Conservation (phyloP, 2,329 filamentous ascomycete genomes). For the Fusarium caatingaense region DNA sequence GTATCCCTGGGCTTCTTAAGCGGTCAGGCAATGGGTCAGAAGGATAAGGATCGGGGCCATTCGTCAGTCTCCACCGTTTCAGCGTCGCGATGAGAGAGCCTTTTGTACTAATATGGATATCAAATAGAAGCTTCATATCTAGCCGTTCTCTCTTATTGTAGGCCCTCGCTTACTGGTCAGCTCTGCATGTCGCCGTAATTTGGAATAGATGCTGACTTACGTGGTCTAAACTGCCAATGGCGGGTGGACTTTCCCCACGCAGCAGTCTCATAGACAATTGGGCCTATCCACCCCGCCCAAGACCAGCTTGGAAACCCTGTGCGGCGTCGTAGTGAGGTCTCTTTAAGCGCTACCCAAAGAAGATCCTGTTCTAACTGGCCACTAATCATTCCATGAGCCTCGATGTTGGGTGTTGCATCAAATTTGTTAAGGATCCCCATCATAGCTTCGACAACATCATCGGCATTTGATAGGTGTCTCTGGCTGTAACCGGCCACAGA, state of each 20-base stretch:
- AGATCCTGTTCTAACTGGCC: neutral
- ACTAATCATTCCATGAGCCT: neutral
- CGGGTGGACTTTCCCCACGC: neutral
- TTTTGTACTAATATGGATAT: neutral
- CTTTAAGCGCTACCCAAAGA: neutral
- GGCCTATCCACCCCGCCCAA: neutral
- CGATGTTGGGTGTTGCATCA: neutral
- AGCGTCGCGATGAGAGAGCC: rapidly evolving
- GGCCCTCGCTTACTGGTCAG: neutral
- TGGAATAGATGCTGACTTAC: neutral
- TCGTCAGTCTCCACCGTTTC: rapidly evolving
- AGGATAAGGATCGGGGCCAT: neutral
- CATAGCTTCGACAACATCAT: neutral
- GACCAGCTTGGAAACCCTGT: neutral
- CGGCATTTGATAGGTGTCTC: neutral
- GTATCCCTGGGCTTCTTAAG: neutral
- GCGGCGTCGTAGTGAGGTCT: neutral
- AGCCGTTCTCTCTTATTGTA: neutral
- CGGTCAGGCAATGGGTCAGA: rapidly evolving
- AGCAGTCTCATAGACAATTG: neutral
- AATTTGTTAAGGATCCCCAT: neutral
- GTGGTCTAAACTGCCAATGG: neutral
- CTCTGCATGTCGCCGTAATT: neutral
- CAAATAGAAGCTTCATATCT: rapidly evolving
- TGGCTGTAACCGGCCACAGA: neutral